Evolutionary conservation across 495 filamentous ascomycete species (phyloP).

Genomic region (Apodospora peruviana): DNA sequence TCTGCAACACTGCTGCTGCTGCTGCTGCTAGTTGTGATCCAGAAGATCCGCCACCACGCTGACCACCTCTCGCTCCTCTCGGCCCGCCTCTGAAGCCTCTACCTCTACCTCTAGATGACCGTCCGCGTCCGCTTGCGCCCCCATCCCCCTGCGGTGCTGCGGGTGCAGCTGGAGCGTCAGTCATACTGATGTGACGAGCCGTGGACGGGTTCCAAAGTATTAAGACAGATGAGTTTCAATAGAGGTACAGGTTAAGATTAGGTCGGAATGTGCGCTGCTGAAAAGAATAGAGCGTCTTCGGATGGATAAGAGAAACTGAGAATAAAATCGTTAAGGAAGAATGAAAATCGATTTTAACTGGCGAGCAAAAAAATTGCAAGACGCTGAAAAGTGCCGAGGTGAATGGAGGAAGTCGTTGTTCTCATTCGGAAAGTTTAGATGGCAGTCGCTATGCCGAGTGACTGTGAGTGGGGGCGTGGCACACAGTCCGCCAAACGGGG

Average conservation of each 20-base stretch:
- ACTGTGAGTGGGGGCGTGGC: too few relatives aligned
- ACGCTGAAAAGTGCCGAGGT: too few relatives aligned
- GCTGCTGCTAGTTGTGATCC: not conserved
- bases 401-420: too few relatives aligned
- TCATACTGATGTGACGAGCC: not conserved
- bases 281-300: slow-evolving; percentile 53
- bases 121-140: too few relatives aligned
- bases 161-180: not conserved
- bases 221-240: not conserved
- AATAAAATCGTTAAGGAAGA: too few relatives aligned
- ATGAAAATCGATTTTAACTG: too few relatives aligned
- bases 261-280: slow-evolving; percentile 37
- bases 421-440: too few relatives aligned
- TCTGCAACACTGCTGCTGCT: not conserved
- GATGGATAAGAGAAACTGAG: slow-evolving; percentile 4
- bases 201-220: not conserved
- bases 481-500: too few relatives aligned
- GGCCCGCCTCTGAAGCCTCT: not conserved
- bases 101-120: too few relatives aligned
- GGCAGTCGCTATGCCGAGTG: too few relatives aligned
- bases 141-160: not conserved
- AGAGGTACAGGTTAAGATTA: not conserved
- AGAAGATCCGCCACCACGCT: not conserved
- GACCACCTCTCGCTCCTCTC: not conserved
- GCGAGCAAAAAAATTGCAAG: too few relatives aligned